These are phyloP conservation scores for Camelina sativa DNA, from an alignment of 345 rosid species.

Conservation along the genomic window DNA sequence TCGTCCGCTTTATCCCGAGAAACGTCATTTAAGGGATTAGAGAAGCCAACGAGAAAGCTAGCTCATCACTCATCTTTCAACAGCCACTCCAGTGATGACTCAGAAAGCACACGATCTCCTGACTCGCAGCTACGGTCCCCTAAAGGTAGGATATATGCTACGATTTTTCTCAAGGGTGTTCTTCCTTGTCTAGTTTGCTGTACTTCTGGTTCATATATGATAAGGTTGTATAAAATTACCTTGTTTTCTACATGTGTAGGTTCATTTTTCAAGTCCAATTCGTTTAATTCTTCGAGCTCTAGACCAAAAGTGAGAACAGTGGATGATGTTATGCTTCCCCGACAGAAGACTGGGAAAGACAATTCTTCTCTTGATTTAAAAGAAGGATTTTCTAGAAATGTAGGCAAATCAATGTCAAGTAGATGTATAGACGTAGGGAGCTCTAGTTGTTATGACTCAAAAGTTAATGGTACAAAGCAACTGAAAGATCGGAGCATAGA, in stretches of 20 bases:
- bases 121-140: slow-evolving; percentile 56
- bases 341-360: slow-evolving; percentile 55
- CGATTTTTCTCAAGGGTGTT: slow-evolving; percentile 7
- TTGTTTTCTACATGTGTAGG: slow-evolving; percentile 55
- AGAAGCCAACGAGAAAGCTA: slow-evolving; percentile 65
- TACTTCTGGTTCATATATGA: slow-evolving; percentile 21
- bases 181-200: slow-evolving; percentile 21
- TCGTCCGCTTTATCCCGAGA: slow-evolving; percentile 56
- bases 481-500: slow-evolving; percentile 54
- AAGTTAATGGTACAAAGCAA: slow-evolving; percentile 65
- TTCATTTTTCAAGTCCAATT: slow-evolving; percentile 69
- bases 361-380: slow-evolving; percentile 53
- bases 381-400: slow-evolving; percentile 57
- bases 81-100: slow-evolving; percentile 48
- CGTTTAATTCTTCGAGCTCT: slow-evolving; percentile 60
- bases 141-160: slow-evolving; percentile 56
- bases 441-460: slow-evolving; percentile 58
- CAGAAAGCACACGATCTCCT: slow-evolving; percentile 53
- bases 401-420: slow-evolving; percentile 73
- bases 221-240: slow-evolving; percentile 17
- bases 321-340: slow-evolving; percentile 65
- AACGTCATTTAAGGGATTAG: slow-evolving; percentile 58
- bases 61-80: slow-evolving; percentile 52
- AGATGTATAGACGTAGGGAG: slow-evolving; percentile 56
- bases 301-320: slow-evolving; percentile 74